Evolutionary conservation across 768 basidiomycete genomes (phyloP), one percentile per base, ranked within the genome.

Genomic region (Auricularia auricula-judae): DNA sequence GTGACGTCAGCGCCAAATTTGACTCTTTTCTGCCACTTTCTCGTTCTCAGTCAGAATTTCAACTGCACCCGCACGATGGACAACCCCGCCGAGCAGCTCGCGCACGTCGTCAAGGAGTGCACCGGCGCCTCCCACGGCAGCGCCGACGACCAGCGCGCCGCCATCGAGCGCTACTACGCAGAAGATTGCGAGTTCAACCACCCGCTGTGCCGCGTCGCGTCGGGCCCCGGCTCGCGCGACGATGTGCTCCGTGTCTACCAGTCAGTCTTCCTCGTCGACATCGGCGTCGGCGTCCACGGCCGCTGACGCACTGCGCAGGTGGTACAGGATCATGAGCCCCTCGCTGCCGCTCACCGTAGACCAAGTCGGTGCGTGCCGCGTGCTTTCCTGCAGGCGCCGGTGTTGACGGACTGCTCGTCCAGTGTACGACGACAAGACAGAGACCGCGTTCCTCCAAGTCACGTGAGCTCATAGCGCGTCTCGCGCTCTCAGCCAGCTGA

Each of bases 251-350:
- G 77, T 10, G 77, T 87, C 36, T 86, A 83, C 70, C 84, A 86
- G 81, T 83, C 65, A 36, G 80, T 71, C n/a, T 14, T 8, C 16
- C 18, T 51, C 11, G 10, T 29, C 4, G 33, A 2, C 21, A 2
- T 53, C 21, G n/a, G n/a, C n/a, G n/a, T n/a, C n/a, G n/a, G n/a
- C n/a, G 39, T 16, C 18, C 3, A 63, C 47, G 47, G 36, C 42
- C 7, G 64, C 43, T 2, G 29, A 14, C 39, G 14, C 44, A 12
- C 14, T 39, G 16, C 34, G 14, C 63, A 84, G 84, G 68, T 87
- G 85, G 84, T 85, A 86, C 71, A 82, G 86, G 61, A 75, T 87
- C 39, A 72, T 86, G 70, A 86, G 84, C 12, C 86, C 86, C 0
- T 67, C 71, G 29, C 76, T 81, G 29, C 71, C 79, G 8, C 67